These are phyloP conservation scores for Pyrenula aspistea DNA, from an alignment of 495 filamentous ascomycete genomes.

Conservation along the genomic window DNA sequence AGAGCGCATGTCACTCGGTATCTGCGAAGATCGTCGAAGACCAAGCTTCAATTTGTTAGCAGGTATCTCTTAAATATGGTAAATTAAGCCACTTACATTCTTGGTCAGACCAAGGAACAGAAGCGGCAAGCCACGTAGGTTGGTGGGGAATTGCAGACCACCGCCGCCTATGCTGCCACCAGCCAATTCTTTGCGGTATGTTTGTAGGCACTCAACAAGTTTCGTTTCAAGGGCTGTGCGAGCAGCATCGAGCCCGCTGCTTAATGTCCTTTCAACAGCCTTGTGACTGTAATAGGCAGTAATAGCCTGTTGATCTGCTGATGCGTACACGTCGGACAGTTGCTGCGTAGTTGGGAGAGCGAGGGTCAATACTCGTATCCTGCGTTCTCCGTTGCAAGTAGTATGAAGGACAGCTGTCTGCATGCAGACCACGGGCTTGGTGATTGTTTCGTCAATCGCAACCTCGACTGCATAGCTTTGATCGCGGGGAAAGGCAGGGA, in stretches of 20 bases:
- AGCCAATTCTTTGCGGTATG: slow-evolving; percentile 92
- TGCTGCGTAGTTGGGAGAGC: slow-evolving; percentile 85
- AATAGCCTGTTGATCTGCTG: slow-evolving; percentile 86
- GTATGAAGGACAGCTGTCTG: slow-evolving; percentile 97
- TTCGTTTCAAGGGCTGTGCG: slow-evolving; percentile 83
- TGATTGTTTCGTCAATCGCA: slow-evolving; percentile 87
- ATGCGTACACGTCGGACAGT: slow-evolving; percentile 84
- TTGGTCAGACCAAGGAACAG: slow-evolving; percentile 92
- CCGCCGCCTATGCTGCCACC: slow-evolving; percentile 89
- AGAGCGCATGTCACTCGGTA: slow-evolving; percentile 89
- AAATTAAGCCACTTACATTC: slow-evolving; percentile 46
- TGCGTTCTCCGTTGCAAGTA: slow-evolving; percentile 90
- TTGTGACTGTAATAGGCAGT: slow-evolving; percentile 94
- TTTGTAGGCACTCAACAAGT: slow-evolving; percentile 82
- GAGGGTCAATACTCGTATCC: slow-evolving; percentile 89
- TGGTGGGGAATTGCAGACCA: slow-evolving; percentile 86
- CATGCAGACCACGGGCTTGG: slow-evolving; percentile 88
- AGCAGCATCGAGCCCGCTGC: slow-evolving; percentile 79
- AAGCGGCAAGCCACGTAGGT: slow-evolving; percentile 75
- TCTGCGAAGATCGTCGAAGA: slow-evolving; percentile 88
- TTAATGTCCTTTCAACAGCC: slow-evolving; percentile 81
- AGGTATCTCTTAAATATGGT: not conserved
- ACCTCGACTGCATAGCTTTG: slow-evolving; percentile 99
- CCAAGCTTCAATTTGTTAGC: slow-evolving; percentile 50
- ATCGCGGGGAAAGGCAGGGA: slow-evolving; percentile 94